Base-by-base conservation (phyloP, 495 filamentous ascomycete species). In the Aspergillus biplanus region DNA sequence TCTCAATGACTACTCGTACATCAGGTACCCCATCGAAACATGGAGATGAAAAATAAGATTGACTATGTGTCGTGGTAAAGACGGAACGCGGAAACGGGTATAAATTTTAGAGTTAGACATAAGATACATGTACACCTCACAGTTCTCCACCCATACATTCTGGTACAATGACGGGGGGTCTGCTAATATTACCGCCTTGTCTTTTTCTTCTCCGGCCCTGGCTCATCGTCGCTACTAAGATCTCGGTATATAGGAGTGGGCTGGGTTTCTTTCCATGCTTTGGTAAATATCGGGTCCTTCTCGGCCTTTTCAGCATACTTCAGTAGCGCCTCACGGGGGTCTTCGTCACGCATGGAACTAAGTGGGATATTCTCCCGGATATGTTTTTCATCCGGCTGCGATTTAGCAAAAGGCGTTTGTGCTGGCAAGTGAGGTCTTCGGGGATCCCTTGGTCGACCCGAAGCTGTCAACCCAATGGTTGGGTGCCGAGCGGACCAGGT, bases 281-380 rank as follows among this genome's bases (percentile, higher is more conserved):
- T 89, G 31, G 95, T 99, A 72, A 98, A 99, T 64, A 96, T 83
- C 4, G 92, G 93, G 71, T 97, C 92, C 71, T 93, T 94, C 77
- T 97, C 86, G 5, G 93, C 94, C 71, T 95, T 88, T 16, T 97
- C 92, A 15, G 93, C 95, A 81, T 97, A 99, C 77, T 95, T 97
- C 65, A 98, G 73, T 64, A 99, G 78, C 34, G 95, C 95, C 78
- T 97, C 95, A 61, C 95, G 82, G 7, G 95, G 95, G 80, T 99
- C 95, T 74, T 99, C 95, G 76, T 99, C 94, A 27, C 95, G 85
- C 93, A 97, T 96, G n/a, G 84, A 87, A 66, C 91, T 95, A 35
- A 97, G 82, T 16, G 94, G 92, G 49, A 97, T 96, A 65, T 88
- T 89, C 67, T 94, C 87, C 48, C 88, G 86, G 59, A 99, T 91